Conservation (phyloP, 257 asterid species). For the Catharanthus roseus region DNA sequence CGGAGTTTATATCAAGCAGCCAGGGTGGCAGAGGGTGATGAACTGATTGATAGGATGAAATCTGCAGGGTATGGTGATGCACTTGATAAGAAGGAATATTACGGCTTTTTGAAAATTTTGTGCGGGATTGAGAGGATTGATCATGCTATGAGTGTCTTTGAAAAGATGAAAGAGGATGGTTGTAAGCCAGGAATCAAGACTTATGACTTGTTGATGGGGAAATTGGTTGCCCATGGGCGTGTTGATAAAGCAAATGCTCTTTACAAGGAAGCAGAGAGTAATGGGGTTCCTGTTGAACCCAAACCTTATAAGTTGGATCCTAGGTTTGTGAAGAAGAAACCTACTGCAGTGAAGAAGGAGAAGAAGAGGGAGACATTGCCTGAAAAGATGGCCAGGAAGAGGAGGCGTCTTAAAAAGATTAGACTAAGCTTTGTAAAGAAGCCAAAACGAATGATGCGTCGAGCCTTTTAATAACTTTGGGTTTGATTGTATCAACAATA, state of each 20-base stretch:
- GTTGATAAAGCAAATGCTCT: constrained; percentile 72
- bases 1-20: constrained; percentile 94
- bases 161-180: constrained; percentile 77
- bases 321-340: constrained; percentile 61
- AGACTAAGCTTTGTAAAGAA: constrained; percentile 85
- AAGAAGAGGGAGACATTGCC: constrained; percentile 84
- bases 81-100: constrained; percentile 66
- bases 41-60: constrained; percentile 93
- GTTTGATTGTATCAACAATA: constrained; percentile 12
- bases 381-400: constrained; percentile 96
- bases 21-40: constrained; percentile 81
- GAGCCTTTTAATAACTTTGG: constrained; percentile 37
- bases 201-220: constrained; percentile 75
- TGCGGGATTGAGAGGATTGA: constrained; percentile 89
- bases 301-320: constrained; percentile 72
- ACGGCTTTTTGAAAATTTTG: constrained; percentile 60
- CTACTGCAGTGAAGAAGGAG: constrained; percentile 57
- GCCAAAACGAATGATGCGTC: constrained; percentile 59
- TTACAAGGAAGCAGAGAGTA: constrained; percentile 74
- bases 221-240: constrained; percentile 65
- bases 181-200: constrained; percentile 66
- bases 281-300: constrained; percentile 51
- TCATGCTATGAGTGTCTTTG: constrained; percentile 76
- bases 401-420: constrained; percentile 60
- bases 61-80: constrained; percentile 71